Percentiles rank a stretch among this genome's conserved stretches.
Evolutionary conservation across 176 grass and related monocot species (phyloP).

Genomic region (Melocanna baccifera): DNA sequence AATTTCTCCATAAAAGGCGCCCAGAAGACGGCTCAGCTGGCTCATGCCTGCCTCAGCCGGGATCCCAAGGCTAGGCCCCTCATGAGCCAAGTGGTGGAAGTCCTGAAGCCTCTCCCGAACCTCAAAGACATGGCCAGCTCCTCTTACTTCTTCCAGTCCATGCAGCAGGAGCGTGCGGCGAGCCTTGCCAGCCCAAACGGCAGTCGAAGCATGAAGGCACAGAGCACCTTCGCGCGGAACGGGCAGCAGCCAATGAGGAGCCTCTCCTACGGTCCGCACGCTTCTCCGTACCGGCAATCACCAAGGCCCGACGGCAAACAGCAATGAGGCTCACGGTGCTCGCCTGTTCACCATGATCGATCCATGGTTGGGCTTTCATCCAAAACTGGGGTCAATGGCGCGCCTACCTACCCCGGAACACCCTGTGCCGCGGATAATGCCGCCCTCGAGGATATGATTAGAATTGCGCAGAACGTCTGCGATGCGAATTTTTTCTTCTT

Average conservation of each 20-base stretch:
- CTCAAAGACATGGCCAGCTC: conserved; percentile 89
- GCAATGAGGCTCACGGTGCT: conserved; percentile 22
- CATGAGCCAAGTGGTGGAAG: conserved; percentile 98
- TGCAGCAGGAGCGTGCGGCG: conserved; percentile 62
- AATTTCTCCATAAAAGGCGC: conserved; percentile 78
- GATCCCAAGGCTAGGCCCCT: conserved; percentile 73
- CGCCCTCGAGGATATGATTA: not conserved
- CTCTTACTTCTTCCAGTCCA: conserved; percentile 84
- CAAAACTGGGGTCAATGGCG: not conserved
- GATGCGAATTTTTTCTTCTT: not conserved
- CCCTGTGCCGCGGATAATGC: not conserved
- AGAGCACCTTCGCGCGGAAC: conserved; percentile 56
- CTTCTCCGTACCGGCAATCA: conserved; percentile 74
- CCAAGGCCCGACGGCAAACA: conserved; percentile 66
- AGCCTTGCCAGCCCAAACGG: conserved; percentile 42
- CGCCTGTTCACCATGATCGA: not conserved
- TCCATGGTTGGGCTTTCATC: not conserved
- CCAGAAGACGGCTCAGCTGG: conserved; percentile 63
- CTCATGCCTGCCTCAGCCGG: conserved; percentile 62
- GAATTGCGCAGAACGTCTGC: not conserved
- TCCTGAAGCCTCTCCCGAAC: conserved; percentile 77
- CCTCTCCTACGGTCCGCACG: conserved; percentile 71
- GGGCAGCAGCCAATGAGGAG: conserved; percentile 78
- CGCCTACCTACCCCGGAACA: not conserved
- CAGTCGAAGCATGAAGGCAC: conserved; percentile 67